Conservation (phyloP, 148 eudicot genomes). For the Gaultheria prostrata region DNA sequence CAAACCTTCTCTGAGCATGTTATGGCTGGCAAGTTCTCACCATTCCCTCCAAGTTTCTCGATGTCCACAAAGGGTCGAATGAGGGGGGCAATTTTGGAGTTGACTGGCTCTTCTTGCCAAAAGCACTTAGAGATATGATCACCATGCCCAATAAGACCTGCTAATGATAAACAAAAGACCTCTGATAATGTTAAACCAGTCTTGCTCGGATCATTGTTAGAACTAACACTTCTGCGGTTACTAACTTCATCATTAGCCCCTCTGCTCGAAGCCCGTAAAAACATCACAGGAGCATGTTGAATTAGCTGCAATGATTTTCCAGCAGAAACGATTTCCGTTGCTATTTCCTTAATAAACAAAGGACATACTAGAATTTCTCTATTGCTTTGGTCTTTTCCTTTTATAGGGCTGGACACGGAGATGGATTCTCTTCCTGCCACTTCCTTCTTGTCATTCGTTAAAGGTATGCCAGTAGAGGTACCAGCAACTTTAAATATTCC, state of each 20-base stretch:
- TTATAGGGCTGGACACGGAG: conserved; percentile 22
- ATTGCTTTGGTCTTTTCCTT: conserved; percentile 32
- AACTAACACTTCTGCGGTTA: conserved; percentile 12
- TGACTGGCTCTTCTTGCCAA: conserved; percentile 39
- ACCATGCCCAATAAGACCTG: conserved; percentile 80
- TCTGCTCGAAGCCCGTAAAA: conserved; percentile 25
- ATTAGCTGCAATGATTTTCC: conserved; percentile 94
- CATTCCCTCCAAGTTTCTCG: conserved; percentile 20
- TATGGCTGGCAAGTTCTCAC: conserved; percentile 23
- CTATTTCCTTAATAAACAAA: conserved; percentile 71
- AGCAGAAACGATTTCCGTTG: conserved; percentile 74
- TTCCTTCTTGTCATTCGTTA: conserved; percentile 22
- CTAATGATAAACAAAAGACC: conserved; percentile 72
- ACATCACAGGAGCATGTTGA: conserved; percentile 57
- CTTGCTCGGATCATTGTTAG: conserved; percentile 21
- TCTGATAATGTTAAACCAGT: conserved; percentile 72
- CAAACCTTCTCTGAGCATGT: conserved; percentile 49
- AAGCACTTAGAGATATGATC: conserved; percentile 69
- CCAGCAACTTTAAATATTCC: conserved; percentile 38
- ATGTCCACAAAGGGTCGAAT: conserved; percentile 22
- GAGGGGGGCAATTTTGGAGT: conserved; percentile 33
- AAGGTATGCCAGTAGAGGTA: conserved; percentile 20
- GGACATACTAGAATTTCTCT: conserved; percentile 60
- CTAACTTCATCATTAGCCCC: conserved; percentile 26
- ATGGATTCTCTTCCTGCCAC: conserved; percentile 27